These are phyloP conservation scores for Leptomonas pyrrhocoris DNA, from an alignment of 208 protist genomes.

Conservation along the genomic window DNA sequence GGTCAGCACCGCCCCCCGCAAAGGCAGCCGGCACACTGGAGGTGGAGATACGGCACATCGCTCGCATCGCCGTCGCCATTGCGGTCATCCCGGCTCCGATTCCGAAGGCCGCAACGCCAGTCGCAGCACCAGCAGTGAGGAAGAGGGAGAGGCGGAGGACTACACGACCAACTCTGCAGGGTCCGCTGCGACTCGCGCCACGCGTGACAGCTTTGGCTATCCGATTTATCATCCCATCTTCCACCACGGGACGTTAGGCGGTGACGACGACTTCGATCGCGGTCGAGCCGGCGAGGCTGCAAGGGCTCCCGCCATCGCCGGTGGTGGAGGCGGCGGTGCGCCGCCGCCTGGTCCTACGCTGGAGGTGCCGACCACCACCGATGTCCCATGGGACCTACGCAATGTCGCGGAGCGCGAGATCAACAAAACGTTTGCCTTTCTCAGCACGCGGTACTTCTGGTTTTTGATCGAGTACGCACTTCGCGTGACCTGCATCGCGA, in stretches of 20 bases:
- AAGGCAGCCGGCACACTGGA: not conserved
- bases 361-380: conserved; percentile 32
- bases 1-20: not conserved
- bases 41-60: not conserved
- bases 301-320: not conserved
- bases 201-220: conserved; percentile 33
- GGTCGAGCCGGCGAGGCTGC: not conserved
- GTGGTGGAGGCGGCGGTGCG: conserved; percentile 4
- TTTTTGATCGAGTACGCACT: conserved; percentile 64
- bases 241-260: conserved; percentile 6
- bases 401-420: conserved; percentile 27
- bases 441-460: conserved; percentile 70
- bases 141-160: not conserved
- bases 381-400: conserved; percentile 67
- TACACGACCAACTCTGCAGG: not conserved
- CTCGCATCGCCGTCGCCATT: not conserved
- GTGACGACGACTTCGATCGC: conserved; percentile 1
- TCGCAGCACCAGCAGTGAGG: not conserved
- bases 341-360: not conserved
- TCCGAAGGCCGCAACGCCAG: not conserved
- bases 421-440: conserved; percentile 52
- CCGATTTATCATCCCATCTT: conserved; percentile 28
- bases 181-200: conserved; percentile 10
- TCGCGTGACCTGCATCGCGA: conserved; percentile 67
- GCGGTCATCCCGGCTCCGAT: not conserved